Conservation (phyloP, 108 stramenopile species). For the Halocafeteria seosinensis region DNA sequence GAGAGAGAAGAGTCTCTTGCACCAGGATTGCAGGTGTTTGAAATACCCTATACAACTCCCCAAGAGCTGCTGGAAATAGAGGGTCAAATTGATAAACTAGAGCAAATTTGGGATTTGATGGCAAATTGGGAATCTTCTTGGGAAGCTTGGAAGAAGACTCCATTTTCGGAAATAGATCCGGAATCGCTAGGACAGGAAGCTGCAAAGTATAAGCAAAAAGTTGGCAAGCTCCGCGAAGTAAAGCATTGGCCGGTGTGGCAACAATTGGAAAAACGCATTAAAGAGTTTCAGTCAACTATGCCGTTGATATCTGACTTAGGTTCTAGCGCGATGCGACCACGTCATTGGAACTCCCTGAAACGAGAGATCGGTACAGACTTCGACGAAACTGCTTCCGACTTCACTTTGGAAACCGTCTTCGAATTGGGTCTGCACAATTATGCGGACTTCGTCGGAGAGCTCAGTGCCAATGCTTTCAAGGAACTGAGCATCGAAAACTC, state of each 20-base stretch:
- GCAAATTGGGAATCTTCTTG: slow-evolving; percentile 34
- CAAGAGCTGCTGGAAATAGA: slow-evolving; percentile 36
- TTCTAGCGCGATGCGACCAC: slow-evolving; percentile 32
- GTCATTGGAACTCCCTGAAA: slow-evolving; percentile 40
- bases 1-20: slow-evolving; percentile 19
- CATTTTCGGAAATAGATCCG: slow-evolving; percentile 36
- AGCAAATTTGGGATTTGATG: slow-evolving; percentile 32
- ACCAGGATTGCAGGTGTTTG: slow-evolving; percentile 41
- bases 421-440: slow-evolving; percentile 34
- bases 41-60: slow-evolving; percentile 32
- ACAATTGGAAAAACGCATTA: slow-evolving; percentile 23
- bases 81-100: slow-evolving; percentile 29
- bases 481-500: slow-evolving; percentile 41
- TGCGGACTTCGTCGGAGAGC: slow-evolving; percentile 42
- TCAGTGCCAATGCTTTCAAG: slow-evolving; percentile 42
- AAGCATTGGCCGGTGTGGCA: slow-evolving; percentile 26
- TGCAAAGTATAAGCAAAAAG: slow-evolving; percentile 24
- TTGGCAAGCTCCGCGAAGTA: slow-evolving; percentile 42
- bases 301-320: slow-evolving; percentile 46
- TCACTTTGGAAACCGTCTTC: slow-evolving; percentile 42
- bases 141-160: slow-evolving; percentile 38
- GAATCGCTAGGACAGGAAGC: slow-evolving; percentile 37
- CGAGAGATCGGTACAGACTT: slow-evolving; percentile 24
- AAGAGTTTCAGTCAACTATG: slow-evolving; percentile 41
- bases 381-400: slow-evolving; percentile 24